These are phyloP conservation scores for Monilinia fructigena DNA, from an alignment of 2,329 filamentous ascomycete species.

Conservation along the genomic window DNA sequence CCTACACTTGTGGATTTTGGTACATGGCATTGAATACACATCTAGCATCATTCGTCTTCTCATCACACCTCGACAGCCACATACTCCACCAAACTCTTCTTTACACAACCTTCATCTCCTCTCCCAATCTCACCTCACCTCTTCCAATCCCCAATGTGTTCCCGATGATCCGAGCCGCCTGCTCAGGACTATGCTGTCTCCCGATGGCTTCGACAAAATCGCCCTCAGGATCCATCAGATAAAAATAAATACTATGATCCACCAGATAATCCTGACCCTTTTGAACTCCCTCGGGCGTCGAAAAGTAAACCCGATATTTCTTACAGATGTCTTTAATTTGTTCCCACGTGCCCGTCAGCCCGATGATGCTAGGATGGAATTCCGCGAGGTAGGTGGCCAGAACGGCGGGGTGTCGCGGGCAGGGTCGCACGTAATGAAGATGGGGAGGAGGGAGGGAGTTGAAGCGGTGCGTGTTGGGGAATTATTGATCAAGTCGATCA, in stretches of 20 bases:
- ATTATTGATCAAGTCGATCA: slow-evolving; percentile 72
- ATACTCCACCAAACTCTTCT: background rate
- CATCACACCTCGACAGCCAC: background rate
- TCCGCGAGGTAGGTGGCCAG: slow-evolving; percentile 83
- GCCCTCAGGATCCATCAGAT: slow-evolving; percentile 97
- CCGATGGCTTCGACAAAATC: slow-evolving; percentile 98
- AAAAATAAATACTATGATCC: slow-evolving; percentile 99
- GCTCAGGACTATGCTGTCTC: slow-evolving; percentile 85
- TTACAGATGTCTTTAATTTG: slow-evolving; percentile 94
- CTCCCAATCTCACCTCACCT: slow-evolving; percentile 28
- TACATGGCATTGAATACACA: background rate
- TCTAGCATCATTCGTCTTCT: background rate
- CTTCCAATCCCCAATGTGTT: slow-evolving; percentile 80
- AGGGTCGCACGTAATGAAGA: slow-evolving; percentile 96
- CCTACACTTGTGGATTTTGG: background rate
- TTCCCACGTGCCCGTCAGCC: slow-evolving; percentile 89
- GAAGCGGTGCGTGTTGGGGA: slow-evolving; percentile 38
- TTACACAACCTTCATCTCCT: background rate
- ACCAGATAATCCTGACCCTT: slow-evolving; percentile 96
- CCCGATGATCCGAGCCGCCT: slow-evolving; percentile 80
- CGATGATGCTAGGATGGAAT: slow-evolving; percentile 84
- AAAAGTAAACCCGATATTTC: slow-evolving; percentile 95
- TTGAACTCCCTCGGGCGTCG: slow-evolving; percentile 82
- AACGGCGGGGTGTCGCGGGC: slow-evolving; percentile 81
- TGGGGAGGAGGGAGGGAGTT: slow-evolving; percentile 55